Conservation (phyloP, 306 rosid species). For the Quercus cerris region DNA sequence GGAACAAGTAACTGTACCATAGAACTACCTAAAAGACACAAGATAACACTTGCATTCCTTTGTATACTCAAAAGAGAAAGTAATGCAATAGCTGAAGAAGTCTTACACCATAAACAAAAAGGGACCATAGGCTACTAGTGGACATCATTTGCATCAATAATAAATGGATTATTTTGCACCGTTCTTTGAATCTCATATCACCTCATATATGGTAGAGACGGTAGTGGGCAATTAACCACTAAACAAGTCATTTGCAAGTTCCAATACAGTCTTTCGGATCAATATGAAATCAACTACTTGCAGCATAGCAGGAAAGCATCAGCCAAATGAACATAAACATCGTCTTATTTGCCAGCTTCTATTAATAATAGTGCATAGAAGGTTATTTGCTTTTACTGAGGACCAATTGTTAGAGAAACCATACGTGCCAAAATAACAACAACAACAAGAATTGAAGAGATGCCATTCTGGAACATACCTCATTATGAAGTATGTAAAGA, state of each 20-base stretch:
- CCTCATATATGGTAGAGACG: background rate
- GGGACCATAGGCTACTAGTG: background rate
- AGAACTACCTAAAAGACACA: background rate
- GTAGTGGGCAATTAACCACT: background rate
- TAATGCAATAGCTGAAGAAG: background rate
- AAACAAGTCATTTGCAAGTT: background rate
- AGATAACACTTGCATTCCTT: background rate
- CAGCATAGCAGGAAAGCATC: background rate
- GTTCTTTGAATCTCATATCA: background rate
- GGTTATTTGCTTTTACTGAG: background rate
- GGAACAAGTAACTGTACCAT: background rate
- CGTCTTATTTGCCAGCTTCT: background rate
- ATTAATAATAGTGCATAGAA: background rate
- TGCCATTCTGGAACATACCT: conserved; percentile 48
- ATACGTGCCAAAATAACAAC: background rate
- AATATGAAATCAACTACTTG: background rate
- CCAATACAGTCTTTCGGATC: background rate
- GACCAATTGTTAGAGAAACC: background rate
- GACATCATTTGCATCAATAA: background rate
- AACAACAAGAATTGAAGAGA: background rate
- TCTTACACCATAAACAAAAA: background rate
- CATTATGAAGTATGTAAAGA: conserved; percentile 72
- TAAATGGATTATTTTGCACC: background rate
- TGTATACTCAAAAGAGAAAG: background rate
- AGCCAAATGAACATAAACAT: background rate